These are phyloP conservation scores for Pelargonium myrrhifolium DNA, from an alignment of 441 rosid genomes.

Conservation along the genomic window DNA sequence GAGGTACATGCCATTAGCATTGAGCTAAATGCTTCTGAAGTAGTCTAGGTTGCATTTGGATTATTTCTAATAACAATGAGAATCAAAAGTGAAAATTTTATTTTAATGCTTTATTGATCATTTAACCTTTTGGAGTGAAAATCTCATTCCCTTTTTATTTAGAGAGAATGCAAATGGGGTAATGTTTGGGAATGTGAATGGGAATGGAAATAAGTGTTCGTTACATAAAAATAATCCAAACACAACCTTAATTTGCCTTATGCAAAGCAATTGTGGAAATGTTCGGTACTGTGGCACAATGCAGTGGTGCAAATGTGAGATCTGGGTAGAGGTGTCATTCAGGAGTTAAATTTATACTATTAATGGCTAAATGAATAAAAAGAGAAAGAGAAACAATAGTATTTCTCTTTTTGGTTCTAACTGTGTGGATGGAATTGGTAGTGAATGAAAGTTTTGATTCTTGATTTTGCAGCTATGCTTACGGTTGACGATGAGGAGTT, in stretches of 20 bases:
- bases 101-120: background rate
- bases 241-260: too few species aligned
- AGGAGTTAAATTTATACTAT: background rate
- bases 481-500: constrained; percentile 81
- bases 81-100: background rate
- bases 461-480: constrained; percentile 57
- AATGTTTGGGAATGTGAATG: background rate
- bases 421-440: background rate
- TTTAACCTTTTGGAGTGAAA: background rate
- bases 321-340: background rate
- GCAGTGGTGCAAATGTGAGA: background rate
- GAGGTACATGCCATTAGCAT: too few species aligned
- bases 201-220: background rate
- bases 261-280: too few species aligned
- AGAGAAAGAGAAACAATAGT: background rate
- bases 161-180: background rate
- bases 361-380: background rate
- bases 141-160: background rate
- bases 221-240: too few species aligned
- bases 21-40: too few species aligned
- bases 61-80: too few species aligned
- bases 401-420: background rate
- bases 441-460: background rate
- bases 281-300: background rate
- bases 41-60: too few species aligned